Percentiles rank a stretch among this genome's conserved stretches.
Conservation (phyloP, 768 basidiomycete genomes). For the Kwoniella mangroviensis region DNA sequence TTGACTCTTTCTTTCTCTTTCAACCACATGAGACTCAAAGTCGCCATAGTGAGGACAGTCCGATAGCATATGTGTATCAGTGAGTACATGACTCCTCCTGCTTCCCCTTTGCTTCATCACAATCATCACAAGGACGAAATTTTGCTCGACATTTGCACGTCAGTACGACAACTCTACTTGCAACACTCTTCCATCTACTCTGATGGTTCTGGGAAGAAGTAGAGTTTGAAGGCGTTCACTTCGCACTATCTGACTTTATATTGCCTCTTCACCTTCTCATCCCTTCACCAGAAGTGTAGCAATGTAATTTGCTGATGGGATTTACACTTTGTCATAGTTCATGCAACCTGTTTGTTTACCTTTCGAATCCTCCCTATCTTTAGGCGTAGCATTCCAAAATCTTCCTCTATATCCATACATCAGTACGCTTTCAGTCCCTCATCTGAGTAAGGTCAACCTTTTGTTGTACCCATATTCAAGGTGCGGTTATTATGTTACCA, state of each 20-base stretch:
- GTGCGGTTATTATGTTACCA: conserved; percentile 15
- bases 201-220: not conserved
- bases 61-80: too few relatives aligned
- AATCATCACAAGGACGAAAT: conserved; percentile 20
- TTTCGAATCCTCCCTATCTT: not conserved
- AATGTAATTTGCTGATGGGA: not conserved
- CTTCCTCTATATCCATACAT: not conserved
- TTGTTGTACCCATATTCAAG: conserved; percentile 20
- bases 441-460: conserved; percentile 24
- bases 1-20: not conserved
- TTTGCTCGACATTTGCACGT: conserved; percentile 38
- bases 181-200: conserved; percentile 5
- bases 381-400: not conserved
- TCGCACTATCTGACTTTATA: conserved; percentile 31
- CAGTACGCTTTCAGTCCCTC: conserved; percentile 33
- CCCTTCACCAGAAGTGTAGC: not conserved
- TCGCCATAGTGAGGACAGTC: too few relatives aligned
- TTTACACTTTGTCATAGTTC: conserved; percentile 1
- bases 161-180: conserved; percentile 28
- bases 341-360: conserved; percentile 10
- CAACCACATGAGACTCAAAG: not conserved
- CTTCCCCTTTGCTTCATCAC: not conserved
- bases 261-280: not conserved
- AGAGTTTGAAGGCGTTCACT: conserved; percentile 30
- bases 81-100: not conserved